Base-by-base conservation (phyloP, 2,329 filamentous ascomycete genomes). In the Neofusicoccum sp. region DNA sequence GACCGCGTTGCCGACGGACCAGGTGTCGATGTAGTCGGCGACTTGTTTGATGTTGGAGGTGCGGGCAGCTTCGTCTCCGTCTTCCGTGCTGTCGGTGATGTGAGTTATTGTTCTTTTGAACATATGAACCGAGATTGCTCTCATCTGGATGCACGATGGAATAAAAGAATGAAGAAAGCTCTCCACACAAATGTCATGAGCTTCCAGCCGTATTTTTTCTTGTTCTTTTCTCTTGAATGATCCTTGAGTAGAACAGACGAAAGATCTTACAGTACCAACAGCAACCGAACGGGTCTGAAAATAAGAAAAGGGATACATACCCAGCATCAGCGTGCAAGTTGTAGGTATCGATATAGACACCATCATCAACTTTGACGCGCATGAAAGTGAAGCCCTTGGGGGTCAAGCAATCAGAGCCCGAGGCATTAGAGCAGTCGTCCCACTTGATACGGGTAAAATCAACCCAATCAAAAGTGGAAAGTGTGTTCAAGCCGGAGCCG, bases 341-440 rank as follows among this genome's bases (percentile, higher is more conserved):
- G 76, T 89, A 89, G 6, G 84, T 75, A 69, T 89, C 86, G 26
- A 87, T 72, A 62, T 82, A 86, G 6, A 84, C 79, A 14, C 80
- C 80, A 36, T 78, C 75, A 7, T 77, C 79, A 12, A 88, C 65
- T 20, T 78, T 73, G 41, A 82, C 71, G 11, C 85, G 81, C 85
- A 89, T 88, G 49, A 85, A 85, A 0, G 86, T 88, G 71, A 88
- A 89, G 12, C 87, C 87, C 72, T 89, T 89, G 24, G 86, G 87
- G 0, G 86, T 89, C 63, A 89, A 74, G 69, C 87, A 89, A 70
- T 89, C 87, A 1, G 71, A 67, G 0, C 79, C 79, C 0, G 82
- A 84, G 36, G 79, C 79, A 28, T 64, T 68, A 61, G 82, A 84
- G 73, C 86, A 88, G 2, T 69, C 75, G 26, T 78, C 71, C 86